phyloP scores from a whole-genome alignment of 352 stramenopile species.

The Phytopythium helicoides region DNA sequence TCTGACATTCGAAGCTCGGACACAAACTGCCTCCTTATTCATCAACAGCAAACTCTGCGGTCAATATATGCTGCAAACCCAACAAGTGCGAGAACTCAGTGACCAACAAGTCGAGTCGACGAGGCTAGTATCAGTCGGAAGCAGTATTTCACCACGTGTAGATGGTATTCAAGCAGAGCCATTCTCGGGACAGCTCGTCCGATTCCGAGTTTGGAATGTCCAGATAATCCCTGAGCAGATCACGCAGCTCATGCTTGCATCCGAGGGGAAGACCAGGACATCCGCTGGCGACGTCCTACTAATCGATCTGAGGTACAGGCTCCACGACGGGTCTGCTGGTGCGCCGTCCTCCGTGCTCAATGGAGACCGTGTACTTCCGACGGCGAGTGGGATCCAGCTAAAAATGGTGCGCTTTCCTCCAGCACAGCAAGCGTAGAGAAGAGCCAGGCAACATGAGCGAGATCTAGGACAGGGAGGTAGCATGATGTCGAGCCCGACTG shows the following conservation, averaged over 20 bases:
- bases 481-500: too few relatives aligned
- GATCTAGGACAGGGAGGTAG: too few relatives aligned
- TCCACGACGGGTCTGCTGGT: constrained; percentile 1
- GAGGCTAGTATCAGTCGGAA: constrained; percentile 26
- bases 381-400: constrained; percentile 17
- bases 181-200: constrained; percentile 25
- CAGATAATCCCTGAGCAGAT: constrained; percentile 19
- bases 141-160: constrained; percentile 21
- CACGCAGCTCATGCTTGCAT: constrained; percentile 16
- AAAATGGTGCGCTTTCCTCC: constrained; percentile 26
- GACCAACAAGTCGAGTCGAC: constrained; percentile 4
- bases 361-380: constrained; percentile 14
- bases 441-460: too few relatives aligned
- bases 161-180: constrained; percentile 2
- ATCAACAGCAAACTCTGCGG: constrained; percentile 24
- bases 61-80: constrained; percentile 9
- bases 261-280: constrained; percentile 7
- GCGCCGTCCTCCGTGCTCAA: constrained; percentile 17
- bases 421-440: too few relatives aligned
- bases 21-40: constrained; percentile 20
- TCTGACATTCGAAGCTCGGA: constrained; percentile 16
- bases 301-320: constrained; percentile 21
- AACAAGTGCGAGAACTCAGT: constrained; percentile 8
- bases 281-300: constrained; percentile 11
- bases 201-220: constrained; percentile 26